A percentile compares a stretch with the other conserved stretches of the same genome.
Conservation (phyloP, 768 basidiomycete genomes). For the Royoungia palumana region DNA sequence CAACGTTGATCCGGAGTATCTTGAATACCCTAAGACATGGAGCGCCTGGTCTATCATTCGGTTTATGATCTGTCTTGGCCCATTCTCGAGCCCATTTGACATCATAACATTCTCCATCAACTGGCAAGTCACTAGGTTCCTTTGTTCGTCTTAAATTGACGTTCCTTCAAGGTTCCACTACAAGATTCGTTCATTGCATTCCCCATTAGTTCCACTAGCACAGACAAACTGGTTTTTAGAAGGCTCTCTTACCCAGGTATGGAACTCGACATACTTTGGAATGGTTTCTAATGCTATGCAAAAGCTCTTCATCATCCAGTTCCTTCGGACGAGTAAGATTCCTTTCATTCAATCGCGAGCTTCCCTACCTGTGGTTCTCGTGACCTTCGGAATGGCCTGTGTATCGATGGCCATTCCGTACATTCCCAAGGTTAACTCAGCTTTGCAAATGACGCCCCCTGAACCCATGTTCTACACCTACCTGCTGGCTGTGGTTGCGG, state of each 20-base stretch:
- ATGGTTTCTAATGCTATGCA: not conserved
- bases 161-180: conserved; percentile 28
- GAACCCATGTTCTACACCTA: conserved; percentile 29
- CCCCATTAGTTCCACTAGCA: conserved; percentile 29
- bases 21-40: conserved; percentile 30
- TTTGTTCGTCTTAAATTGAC: not conserved
- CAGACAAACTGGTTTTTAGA: conserved; percentile 38
- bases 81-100: conserved; percentile 37
- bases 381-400: conserved; percentile 32
- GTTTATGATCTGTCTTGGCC: conserved; percentile 36
- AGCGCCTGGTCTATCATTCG: conserved; percentile 33
- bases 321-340: conserved; percentile 30
- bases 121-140: conserved; percentile 19
- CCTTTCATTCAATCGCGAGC: conserved; percentile 33
- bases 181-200: conserved; percentile 25
- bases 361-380: conserved; percentile 23
- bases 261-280: not conserved
- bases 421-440: conserved; percentile 30
- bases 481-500: conserved; percentile 17
- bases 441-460: conserved; percentile 27
- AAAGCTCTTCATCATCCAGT: conserved; percentile 33
- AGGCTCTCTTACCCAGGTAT: conserved; percentile 35
- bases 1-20: conserved; percentile 37
- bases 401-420: conserved; percentile 33
- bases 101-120: conserved; percentile 31